These are phyloP conservation scores for Teratosphaeria zuluensis DNA, from an alignment of 2,329 filamentous ascomycete species.

Conservation along the genomic window DNA sequence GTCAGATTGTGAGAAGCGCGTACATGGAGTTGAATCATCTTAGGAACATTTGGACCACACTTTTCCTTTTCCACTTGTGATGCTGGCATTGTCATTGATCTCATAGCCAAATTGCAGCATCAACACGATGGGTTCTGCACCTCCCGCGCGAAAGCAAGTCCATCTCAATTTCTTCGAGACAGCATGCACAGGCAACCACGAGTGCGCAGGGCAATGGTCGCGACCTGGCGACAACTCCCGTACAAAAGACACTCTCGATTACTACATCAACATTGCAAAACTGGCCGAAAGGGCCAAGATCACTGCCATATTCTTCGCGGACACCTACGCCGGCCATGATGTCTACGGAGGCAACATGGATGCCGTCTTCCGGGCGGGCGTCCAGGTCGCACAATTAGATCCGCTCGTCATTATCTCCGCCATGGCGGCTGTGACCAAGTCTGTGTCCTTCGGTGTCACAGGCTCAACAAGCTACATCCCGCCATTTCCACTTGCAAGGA, in stretches of 20 bases:
- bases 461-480: constrained; percentile 54
- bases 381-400: constrained; percentile 52
- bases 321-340: constrained; percentile 56
- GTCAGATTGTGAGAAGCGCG: too few relatives aligned
- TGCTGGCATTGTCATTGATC: too few relatives aligned
- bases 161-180: neutral
- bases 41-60: too few relatives aligned
- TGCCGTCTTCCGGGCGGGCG: constrained; percentile 36
- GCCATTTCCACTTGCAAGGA: constrained; percentile 52
- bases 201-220: constrained; percentile 56
- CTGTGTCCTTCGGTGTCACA: constrained; percentile 53
- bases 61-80: too few relatives aligned
- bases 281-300: constrained; percentile 52
- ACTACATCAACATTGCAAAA: constrained; percentile 56
- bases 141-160: neutral
- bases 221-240: constrained; percentile 47
- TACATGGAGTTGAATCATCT: too few relatives aligned
- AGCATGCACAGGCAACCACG: constrained; percentile 36
- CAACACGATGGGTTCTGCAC: neutral
- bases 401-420: constrained; percentile 54
- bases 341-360: constrained; percentile 42
- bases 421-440: constrained; percentile 59
- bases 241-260: constrained; percentile 50
- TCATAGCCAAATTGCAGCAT: neutral
- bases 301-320: constrained; percentile 56